Percentiles rank a stretch among this genome's conserved stretches.
Conservation (phyloP, 495 filamentous ascomycete species). For the Neurospora sp. region DNA sequence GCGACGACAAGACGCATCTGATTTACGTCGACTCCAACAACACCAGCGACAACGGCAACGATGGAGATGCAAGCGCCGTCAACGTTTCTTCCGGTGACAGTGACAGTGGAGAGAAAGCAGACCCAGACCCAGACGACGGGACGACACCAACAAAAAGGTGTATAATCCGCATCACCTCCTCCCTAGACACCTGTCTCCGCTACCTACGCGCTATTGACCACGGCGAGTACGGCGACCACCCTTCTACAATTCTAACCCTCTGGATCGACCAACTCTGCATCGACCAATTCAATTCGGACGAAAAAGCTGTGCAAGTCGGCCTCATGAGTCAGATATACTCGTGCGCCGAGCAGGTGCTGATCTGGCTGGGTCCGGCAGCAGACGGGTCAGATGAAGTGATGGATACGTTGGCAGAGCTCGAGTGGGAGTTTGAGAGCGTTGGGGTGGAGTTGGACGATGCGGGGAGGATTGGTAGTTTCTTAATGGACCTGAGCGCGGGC, state of each 20-base stretch:
- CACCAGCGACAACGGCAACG: too few relatives aligned
- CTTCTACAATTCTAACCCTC: neutral
- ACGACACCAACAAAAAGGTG: neutral
- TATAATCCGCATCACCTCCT: neutral
- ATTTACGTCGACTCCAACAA: neutral
- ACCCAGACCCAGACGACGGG: too few relatives aligned
- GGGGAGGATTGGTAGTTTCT: too few relatives aligned
- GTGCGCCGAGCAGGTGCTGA: slow-evolving; percentile 7
- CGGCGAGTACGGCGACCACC: too few relatives aligned
- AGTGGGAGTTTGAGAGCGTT: neutral
- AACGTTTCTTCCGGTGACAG: too few relatives aligned
- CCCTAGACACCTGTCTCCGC: neutral
- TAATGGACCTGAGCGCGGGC: too few relatives aligned
- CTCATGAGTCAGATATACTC: slow-evolving; percentile 19
- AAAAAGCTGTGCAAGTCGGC: slow-evolving; percentile 15
- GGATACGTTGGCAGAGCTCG: neutral
- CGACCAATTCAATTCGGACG: slow-evolving; percentile 12
- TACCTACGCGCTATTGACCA: neutral
- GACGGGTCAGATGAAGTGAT: neutral
- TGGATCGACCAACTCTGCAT: slow-evolving; percentile 24
- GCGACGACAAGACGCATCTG: neutral
- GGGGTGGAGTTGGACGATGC: neutral
- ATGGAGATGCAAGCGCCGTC: too few relatives aligned
- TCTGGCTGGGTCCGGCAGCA: slow-evolving; percentile 15
- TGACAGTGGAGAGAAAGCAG: too few relatives aligned